These are phyloP conservation scores for Trichoderma asperellum DNA, from an alignment of 2,329 filamentous ascomycete species.

Conservation along the genomic window DNA sequence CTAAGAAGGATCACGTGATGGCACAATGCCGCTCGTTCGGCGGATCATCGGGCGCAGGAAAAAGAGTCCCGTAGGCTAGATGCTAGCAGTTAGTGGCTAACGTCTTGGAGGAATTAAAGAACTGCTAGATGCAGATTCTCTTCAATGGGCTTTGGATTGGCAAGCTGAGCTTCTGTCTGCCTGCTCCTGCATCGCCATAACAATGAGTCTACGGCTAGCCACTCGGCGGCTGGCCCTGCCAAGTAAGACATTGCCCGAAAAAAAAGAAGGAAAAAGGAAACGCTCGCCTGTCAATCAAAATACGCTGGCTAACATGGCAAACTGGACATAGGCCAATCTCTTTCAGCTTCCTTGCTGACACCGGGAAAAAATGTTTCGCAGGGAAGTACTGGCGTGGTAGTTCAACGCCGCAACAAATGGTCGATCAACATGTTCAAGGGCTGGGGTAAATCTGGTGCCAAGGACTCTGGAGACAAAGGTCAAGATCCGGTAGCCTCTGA, in stretches of 20 bases:
- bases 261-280: not conserved
- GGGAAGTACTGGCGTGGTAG: constrained; percentile 29
- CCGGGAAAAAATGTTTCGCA: not conserved
- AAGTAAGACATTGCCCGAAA: constrained; percentile 50
- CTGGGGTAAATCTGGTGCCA: constrained; percentile 40
- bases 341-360: constrained; percentile 8
- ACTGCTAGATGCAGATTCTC: constrained; percentile 15
- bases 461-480: constrained; percentile 37
- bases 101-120: not conserved
- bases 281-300: constrained; percentile 1
- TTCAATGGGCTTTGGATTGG: constrained; percentile 12
- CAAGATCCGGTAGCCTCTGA: constrained; percentile 38
- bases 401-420: constrained; percentile 49
- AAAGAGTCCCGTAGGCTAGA: not conserved
- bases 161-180: constrained; percentile 4
- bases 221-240: constrained; percentile 62
- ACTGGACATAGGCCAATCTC: constrained; percentile 12
- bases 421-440: constrained; percentile 47
- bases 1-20: constrained; percentile 37
- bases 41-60: constrained; percentile 30
- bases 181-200: constrained; percentile 31
- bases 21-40: constrained; percentile 19
- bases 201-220: constrained; percentile 69
- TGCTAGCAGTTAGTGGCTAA: not conserved
- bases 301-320: constrained; percentile 8